A percentile compares a stretch with the other conserved stretches of the same genome.
phyloP scores from a whole-genome alignment of 805 yeast genomes.

The Ogataea methanolica region DNA sequence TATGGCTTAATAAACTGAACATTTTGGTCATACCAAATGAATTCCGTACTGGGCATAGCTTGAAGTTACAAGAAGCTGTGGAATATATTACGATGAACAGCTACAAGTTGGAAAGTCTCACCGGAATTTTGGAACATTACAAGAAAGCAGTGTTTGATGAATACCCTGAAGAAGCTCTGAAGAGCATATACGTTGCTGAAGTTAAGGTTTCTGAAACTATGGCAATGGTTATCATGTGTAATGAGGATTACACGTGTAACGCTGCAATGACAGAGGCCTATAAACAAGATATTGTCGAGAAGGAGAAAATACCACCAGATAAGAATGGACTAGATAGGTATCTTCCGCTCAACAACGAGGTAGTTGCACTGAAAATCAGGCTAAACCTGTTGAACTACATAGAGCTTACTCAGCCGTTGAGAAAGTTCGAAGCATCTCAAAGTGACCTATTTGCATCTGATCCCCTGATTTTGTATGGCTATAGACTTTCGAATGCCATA shows the following conservation, averaged over 20 bases:
- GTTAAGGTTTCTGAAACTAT: constrained; percentile 13
- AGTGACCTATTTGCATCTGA: no score
- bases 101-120: constrained; percentile 27
- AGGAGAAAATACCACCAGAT: no score
- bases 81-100: constrained; percentile 33
- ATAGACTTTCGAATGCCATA: neutral
- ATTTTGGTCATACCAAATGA: constrained; percentile 37
- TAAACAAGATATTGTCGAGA: no score
- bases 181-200: constrained; percentile 19
- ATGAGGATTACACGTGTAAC: constrained; percentile 10
- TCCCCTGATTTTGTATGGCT: no score
- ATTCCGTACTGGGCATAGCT: constrained; percentile 30
- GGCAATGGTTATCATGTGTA: constrained; percentile 8
- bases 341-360: no score
- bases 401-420: no score
- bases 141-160: constrained; percentile 14
- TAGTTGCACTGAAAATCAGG: neutral
- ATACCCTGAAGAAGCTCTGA: constrained; percentile 29
- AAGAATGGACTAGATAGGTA: no score
- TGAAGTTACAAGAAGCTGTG: constrained; percentile 37
- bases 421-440: no score
- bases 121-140: constrained; percentile 17
- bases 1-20: constrained; percentile 45
- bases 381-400: neutral
- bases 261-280: constrained; percentile 5